Evolutionary conservation across 2,329 filamentous ascomycete species (phyloP).

Genomic region (Colletotrichum cordylinicola): DNA sequence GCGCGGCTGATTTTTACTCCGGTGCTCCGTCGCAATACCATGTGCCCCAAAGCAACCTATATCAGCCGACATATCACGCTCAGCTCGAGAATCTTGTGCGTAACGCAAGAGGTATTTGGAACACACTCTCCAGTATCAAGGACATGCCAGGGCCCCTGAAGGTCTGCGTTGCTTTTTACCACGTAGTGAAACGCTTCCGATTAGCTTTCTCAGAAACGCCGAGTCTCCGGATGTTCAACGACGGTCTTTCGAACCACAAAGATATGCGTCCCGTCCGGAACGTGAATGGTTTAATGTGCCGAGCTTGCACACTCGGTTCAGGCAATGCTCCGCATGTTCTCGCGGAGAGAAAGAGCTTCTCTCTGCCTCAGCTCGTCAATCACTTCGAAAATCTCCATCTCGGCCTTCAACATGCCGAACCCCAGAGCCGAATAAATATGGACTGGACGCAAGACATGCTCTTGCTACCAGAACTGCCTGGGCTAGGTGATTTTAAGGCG

Average conservation of each 20-base stretch:
- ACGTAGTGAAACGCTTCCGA: conserved; percentile 63
- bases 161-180: conserved; percentile 68
- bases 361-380: conserved; percentile 65
- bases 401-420: conserved; percentile 26
- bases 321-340: conserved; percentile 37
- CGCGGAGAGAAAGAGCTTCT: conserved; percentile 46
- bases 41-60: background rate
- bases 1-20: background rate
- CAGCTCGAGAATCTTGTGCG: conserved; percentile 59
- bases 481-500: conserved; percentile 32
- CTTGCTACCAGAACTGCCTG: conserved; percentile 38
- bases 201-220: conserved; percentile 62
- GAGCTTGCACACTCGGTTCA: conserved; percentile 45
- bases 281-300: conserved; percentile 60
- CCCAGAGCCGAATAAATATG: conserved; percentile 26
- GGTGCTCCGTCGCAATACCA: background rate
- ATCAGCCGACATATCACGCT: conserved; percentile 33
- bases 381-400: conserved; percentile 58
- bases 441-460: conserved; percentile 57
- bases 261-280: conserved; percentile 62
- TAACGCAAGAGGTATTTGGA: conserved; percentile 68
- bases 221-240: conserved; percentile 63
- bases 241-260: conserved; percentile 60
- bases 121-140: conserved; percentile 61
- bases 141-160: conserved; percentile 67